Percentiles rank a stretch among this genome's conserved stretches.
These are phyloP conservation scores for Paraleonurus japonicus DNA, from an alignment of 257 asterid species.

Conservation along the genomic window DNA sequence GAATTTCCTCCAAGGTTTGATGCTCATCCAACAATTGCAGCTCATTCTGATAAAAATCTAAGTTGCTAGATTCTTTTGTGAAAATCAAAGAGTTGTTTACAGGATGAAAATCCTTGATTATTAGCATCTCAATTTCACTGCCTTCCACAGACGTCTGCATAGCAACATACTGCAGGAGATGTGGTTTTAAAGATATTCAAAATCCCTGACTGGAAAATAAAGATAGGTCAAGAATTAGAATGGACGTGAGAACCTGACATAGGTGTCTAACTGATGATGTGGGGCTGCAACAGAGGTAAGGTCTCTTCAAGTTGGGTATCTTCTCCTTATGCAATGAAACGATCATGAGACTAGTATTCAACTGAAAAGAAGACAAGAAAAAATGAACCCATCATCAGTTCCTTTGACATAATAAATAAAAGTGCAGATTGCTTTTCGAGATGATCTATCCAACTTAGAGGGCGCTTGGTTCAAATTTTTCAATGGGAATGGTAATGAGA, in stretches of 20 bases:
- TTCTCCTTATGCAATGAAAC: constrained; percentile 61
- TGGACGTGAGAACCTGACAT: constrained; percentile 53
- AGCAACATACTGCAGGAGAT: constrained; percentile 71
- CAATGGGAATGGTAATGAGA: too few relatives aligned
- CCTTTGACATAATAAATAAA: constrained; percentile 8
- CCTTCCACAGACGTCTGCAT: constrained; percentile 71
- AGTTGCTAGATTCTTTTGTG: constrained; percentile 29
- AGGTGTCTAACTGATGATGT: constrained; percentile 62
- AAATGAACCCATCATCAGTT: constrained; percentile 10
- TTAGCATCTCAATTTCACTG: constrained; percentile 63
- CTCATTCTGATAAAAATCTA: constrained; percentile 45
- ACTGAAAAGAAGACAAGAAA: constrained; percentile 44
- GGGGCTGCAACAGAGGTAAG: constrained; percentile 73
- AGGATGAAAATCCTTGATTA: constrained; percentile 40
- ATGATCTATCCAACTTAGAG: not conserved
- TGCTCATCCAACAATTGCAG: constrained; percentile 48
- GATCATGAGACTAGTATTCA: constrained; percentile 60
- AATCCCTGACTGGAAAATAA: not conserved
- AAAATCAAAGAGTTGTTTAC: constrained; percentile 31
- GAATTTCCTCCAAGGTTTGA: constrained; percentile 70
- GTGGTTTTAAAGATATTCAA: constrained; percentile 20
- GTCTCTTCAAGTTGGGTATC: constrained; percentile 78
- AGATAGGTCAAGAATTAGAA: constrained; percentile 15
- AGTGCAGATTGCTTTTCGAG: not conserved
- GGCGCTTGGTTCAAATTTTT: too few relatives aligned